phyloP scores from a whole-genome alignment of 2,329 filamentous ascomycete genomes.

The Sarocladium strictum region DNA sequence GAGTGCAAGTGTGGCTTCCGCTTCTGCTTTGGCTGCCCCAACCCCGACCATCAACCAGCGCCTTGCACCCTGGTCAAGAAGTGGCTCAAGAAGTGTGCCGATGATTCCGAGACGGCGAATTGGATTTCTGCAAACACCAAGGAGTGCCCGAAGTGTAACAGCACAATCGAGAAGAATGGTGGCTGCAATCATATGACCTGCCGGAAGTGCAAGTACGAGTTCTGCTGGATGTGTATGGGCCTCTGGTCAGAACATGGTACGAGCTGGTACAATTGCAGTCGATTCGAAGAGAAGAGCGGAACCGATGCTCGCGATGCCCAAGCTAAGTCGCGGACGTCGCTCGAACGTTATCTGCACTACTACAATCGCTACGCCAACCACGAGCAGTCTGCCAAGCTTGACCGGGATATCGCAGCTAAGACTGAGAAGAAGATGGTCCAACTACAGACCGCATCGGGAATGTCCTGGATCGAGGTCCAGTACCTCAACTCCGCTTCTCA shows the following conservation, averaged over 20 bases:
- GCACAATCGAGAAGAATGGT: conserved; percentile 98
- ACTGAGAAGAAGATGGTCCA: conserved; percentile 99
- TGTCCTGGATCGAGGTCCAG: conserved; percentile 99
- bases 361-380: conserved; percentile 99
- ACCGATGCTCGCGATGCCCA: conserved; percentile 86
- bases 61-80: conserved; percentile 87
- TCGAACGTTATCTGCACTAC: conserved; percentile 97
- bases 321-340: conserved; percentile 78
- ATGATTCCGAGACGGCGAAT: conserved; percentile 96
- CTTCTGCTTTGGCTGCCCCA: conserved; percentile 93
- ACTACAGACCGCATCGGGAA: conserved; percentile 84
- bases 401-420: conserved; percentile 93
- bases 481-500: conserved; percentile 92
- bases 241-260: conserved; percentile 98
- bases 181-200: conserved; percentile 99
- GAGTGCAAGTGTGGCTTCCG: conserved; percentile 75
- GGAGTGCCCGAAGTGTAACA: conserved; percentile 92
- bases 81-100: conserved; percentile 97
- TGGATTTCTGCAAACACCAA: conserved; percentile 99
- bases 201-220: conserved; percentile 90
- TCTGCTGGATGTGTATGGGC: conserved; percentile 99
- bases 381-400: conserved; percentile 92
- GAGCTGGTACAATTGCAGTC: conserved; percentile 99
- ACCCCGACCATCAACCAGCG: conserved; percentile 86
- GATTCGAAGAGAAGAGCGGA: conserved; percentile 94